Conservation (phyloP, 257 asterid species). For the Scutellaria barbata region DNA sequence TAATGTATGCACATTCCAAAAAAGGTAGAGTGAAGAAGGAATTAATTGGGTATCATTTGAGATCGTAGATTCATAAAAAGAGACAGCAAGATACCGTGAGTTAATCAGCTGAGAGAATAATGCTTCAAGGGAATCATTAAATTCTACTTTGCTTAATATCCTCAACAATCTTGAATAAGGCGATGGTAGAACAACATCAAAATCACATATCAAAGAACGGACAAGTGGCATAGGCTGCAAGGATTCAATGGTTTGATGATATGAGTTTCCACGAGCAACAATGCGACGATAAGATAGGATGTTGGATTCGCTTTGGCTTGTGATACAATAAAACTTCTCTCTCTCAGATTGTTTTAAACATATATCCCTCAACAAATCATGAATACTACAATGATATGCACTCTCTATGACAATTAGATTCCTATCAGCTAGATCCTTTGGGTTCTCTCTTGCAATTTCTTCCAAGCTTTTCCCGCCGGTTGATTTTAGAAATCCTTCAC, state of each 20-base stretch:
- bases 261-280: background rate
- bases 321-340: no score
- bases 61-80: no score
- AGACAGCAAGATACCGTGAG: background rate
- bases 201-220: slow-evolving; percentile 3
- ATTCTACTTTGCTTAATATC: background rate
- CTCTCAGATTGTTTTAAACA: no score
- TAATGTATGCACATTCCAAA: slow-evolving; percentile 24
- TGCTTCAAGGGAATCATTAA: background rate
- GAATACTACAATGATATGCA: no score
- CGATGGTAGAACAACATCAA: background rate
- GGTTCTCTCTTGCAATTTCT: no score
- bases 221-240: background rate
- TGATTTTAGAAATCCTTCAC: no score
- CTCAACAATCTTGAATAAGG: background rate
- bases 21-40: slow-evolving; percentile 12
- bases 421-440: no score
- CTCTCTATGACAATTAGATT: no score
- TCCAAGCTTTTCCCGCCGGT: no score
- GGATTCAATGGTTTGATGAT: background rate
- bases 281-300: background rate
- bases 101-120: slow-evolving; percentile 6
- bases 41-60: background rate
- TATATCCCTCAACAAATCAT: no score
- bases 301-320: no score